Evolutionary conservation across 202 grass and related monocot genomes (phyloP), one percentile per base, ranked within the genome.

Genomic region (Setaria viridis): DNA sequence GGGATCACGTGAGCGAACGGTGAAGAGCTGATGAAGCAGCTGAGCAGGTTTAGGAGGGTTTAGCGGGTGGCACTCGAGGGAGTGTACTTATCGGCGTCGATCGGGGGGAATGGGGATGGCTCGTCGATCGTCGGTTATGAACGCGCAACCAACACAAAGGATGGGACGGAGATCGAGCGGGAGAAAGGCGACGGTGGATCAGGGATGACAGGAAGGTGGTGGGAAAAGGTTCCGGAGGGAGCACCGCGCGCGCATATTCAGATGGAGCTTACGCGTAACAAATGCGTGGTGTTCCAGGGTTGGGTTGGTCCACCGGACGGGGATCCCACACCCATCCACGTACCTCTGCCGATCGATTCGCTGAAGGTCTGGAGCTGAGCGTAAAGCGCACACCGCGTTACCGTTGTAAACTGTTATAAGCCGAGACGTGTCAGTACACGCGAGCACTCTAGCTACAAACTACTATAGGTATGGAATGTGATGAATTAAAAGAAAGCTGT

Each of bases 151-250:
- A n/a, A 14, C 41, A n/a, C 12, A 19, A 14, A 43, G 67, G 43
- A 17, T 25, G 25, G 35, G 20, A 12, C 4, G 89, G 77, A 55
- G 62, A 67, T 45, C 2, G 55, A 67, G 72, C 19, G 16, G 34
- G 77, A 74, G 48, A 74, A 59, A 57, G 49, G 74, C 51, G 60
- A 78, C 49, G 19, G 16, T 21, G 63, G 2, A 20, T 47, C 63
- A 25, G 42, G 46, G 63, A 88, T 13, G 70, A 67, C 43, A 37
- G 73, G 66, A 82, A 91, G 80, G 78, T 65, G 72, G 85, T 80
- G 51, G 41, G 50, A 16, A 85, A 86, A 83, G 64, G 25, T 25
- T 25, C 25, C 25, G 25, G 48, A 69, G 8, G 14, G 15, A 12
- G 39, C 80, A 84, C 55, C 3, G 55, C 19, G 19, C 35, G 70